Percentiles rank a stretch among this genome's conserved stretches.
Conservation (phyloP, 2,329 filamentous ascomycete genomes). For the Cladophialophora yegresii region DNA sequence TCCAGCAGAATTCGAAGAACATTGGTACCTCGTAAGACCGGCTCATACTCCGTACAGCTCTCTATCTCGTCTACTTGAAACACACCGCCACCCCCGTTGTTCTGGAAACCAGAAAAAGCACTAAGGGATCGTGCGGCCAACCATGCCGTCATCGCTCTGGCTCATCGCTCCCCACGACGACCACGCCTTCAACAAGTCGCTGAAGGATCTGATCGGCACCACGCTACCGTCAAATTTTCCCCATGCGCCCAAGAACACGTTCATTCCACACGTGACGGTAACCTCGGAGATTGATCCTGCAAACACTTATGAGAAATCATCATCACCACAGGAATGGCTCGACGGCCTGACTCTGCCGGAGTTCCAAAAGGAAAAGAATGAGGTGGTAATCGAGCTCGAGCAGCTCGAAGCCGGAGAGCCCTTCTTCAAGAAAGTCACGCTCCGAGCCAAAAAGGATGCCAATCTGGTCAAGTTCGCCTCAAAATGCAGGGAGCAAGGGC, state of each 20-base stretch:
- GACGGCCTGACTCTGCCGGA: constrained; percentile 20
- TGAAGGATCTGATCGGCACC: constrained; percentile 23
- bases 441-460: constrained; percentile 21
- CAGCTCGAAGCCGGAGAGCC: constrained; percentile 26
- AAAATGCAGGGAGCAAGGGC: constrained; percentile 16
- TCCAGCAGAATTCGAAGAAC: neutral
- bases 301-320: constrained; percentile 14
- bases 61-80: neutral
- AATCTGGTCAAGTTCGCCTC: constrained; percentile 28
- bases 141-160: constrained; percentile 25
- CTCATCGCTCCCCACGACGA: constrained; percentile 24
- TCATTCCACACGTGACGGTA: constrained; percentile 23
- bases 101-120: neutral
- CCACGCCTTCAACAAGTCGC: constrained; percentile 26
- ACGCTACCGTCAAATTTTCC: constrained; percentile 27
- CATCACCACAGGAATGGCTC: constrained; percentile 26
- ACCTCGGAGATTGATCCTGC: constrained; percentile 26
- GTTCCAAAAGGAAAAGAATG: constrained; percentile 24
- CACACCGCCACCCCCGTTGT: neutral
- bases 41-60: neutral
- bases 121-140: neutral
- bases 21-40: neutral
- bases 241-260: constrained; percentile 16
- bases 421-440: constrained; percentile 28
- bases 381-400: constrained; percentile 26